These are phyloP conservation scores for Ramalina intermedia DNA, from an alignment of 495 filamentous ascomycete genomes.

Conservation along the genomic window DNA sequence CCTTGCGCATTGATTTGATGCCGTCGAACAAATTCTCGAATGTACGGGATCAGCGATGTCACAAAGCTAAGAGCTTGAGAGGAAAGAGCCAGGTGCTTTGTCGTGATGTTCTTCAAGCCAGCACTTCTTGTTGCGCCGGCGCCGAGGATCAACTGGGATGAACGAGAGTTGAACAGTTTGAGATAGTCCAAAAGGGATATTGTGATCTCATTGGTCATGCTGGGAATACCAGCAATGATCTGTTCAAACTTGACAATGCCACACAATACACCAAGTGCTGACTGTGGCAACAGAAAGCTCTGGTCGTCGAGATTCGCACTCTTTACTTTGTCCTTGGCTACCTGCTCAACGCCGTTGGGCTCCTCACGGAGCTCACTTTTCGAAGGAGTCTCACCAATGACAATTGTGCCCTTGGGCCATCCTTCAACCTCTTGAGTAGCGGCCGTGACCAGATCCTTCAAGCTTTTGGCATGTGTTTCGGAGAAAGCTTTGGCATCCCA, in stretches of 20 bases:
- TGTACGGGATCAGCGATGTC: constrained; percentile 71
- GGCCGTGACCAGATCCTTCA: constrained; percentile 55
- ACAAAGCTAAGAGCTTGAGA: constrained; percentile 85
- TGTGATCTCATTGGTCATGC: constrained; percentile 72
- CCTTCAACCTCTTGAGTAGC: constrained; percentile 66
- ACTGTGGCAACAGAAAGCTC: constrained; percentile 72
- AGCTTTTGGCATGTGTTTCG: constrained; percentile 44
- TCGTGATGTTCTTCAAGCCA: constrained; percentile 90
- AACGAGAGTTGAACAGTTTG: constrained; percentile 85
- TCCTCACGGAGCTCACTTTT: constrained; percentile 15
- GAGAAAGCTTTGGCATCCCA: constrained; percentile 85
- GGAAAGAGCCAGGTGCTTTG: constrained; percentile 85
- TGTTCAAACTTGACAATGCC: constrained; percentile 72
- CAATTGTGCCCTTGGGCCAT: constrained; percentile 57
- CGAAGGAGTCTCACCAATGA: constrained; percentile 41
- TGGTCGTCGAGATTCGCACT: constrained; percentile 72
- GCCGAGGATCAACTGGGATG: constrained; percentile 84
- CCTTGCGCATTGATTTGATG: constrained; percentile 46
- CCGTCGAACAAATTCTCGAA: constrained; percentile 79
- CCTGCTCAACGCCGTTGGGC: constrained; percentile 34
- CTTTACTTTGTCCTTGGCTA: constrained; percentile 49
- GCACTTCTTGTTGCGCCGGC: constrained; percentile 85
- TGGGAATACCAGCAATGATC: constrained; percentile 70
- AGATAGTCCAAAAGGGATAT: constrained; percentile 57
- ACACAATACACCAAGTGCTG: constrained; percentile 60